Evolutionary conservation across 2,329 filamentous ascomycete species (phyloP).

Genomic region (Paraphoma chrysanthemicola): DNA sequence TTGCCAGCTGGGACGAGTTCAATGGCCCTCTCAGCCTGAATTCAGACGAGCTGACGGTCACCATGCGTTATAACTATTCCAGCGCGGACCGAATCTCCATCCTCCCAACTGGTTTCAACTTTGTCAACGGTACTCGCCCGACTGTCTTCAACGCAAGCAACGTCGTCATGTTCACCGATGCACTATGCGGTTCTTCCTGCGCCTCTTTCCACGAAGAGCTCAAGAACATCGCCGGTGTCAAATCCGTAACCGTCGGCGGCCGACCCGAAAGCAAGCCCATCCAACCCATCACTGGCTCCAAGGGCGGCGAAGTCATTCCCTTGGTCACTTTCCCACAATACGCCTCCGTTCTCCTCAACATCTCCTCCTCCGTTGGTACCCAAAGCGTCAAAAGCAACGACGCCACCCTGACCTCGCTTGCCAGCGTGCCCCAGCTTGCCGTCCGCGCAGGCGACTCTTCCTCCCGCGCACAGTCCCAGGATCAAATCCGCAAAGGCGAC

Average conservation of each 20-base stretch:
- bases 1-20: slow-evolving; percentile 52
- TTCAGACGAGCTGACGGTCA: slow-evolving; percentile 48
- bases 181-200: slow-evolving; percentile 65
- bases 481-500: slow-evolving; percentile 37
- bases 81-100: slow-evolving; percentile 26
- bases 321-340: slow-evolving; percentile 21
- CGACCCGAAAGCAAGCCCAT: slow-evolving; percentile 61
- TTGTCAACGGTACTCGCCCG: slow-evolving; percentile 25
- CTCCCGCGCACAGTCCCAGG: slow-evolving; percentile 27
- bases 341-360: slow-evolving; percentile 24
- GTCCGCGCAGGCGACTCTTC: slow-evolving; percentile 21
- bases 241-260: slow-evolving; percentile 65
- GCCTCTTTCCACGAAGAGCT: slow-evolving; percentile 63
- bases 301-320: slow-evolving; percentile 54
- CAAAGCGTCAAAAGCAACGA: slow-evolving; percentile 11
- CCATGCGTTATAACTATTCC: slow-evolving; percentile 38
- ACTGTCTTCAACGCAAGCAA: slow-evolving; percentile 47
- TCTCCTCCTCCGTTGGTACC: slow-evolving; percentile 13
- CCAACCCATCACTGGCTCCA: slow-evolving; percentile 67
- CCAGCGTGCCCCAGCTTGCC: slow-evolving; percentile 20
- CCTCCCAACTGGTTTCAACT: slow-evolving; percentile 16
- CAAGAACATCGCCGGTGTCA: slow-evolving; percentile 58
- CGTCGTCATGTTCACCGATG: slow-evolving; percentile 58
- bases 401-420: slow-evolving; percentile 13
- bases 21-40: slow-evolving; percentile 48